Evolutionary conservation across 192 early-diverging fungal genomes (phyloP).

Genomic region (Backusella australiensis): DNA sequence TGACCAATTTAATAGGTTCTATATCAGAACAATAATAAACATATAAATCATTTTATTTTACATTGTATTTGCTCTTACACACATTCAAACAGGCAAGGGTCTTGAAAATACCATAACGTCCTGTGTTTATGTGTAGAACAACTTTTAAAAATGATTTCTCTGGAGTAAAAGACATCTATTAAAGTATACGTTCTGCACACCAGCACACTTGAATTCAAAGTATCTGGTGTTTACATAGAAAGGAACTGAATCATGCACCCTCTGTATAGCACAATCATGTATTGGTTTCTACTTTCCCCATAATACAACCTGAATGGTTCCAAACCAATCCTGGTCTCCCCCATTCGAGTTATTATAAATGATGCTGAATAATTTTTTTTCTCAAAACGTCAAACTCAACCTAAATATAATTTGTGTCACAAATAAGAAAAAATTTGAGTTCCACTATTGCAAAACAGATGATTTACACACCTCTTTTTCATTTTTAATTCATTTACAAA

Average conservation of each 20-base stretch:
- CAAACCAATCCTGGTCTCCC: not conserved
- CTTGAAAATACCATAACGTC: too few species aligned
- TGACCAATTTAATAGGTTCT: too few species aligned
- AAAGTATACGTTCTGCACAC: not conserved
- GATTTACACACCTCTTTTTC: not conserved
- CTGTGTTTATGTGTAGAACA: too few species aligned
- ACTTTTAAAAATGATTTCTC: too few species aligned
- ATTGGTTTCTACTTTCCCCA: not conserved
- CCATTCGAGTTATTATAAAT: not conserved
- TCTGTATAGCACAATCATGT: not conserved
- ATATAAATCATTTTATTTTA: too few species aligned
- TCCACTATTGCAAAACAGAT: not conserved
- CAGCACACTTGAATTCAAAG: not conserved
- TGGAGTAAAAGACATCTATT: not conserved
- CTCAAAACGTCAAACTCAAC: not conserved
- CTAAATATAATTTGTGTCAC: too few species aligned
- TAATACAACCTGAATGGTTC: not conserved
- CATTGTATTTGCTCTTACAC: too few species aligned
- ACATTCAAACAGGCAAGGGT: too few species aligned
- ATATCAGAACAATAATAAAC: too few species aligned
- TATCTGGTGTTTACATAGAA: not conserved
- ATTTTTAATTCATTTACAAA: not conserved
- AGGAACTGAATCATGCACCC: not conserved
- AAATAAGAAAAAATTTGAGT: not conserved
- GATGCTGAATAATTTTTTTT: too few species aligned